A percentile compares a stretch with the other conserved stretches of the same genome.
phyloP scores from a whole-genome alignment of 2,329 filamentous ascomycete genomes.

The Neonectria neomacrospora region DNA sequence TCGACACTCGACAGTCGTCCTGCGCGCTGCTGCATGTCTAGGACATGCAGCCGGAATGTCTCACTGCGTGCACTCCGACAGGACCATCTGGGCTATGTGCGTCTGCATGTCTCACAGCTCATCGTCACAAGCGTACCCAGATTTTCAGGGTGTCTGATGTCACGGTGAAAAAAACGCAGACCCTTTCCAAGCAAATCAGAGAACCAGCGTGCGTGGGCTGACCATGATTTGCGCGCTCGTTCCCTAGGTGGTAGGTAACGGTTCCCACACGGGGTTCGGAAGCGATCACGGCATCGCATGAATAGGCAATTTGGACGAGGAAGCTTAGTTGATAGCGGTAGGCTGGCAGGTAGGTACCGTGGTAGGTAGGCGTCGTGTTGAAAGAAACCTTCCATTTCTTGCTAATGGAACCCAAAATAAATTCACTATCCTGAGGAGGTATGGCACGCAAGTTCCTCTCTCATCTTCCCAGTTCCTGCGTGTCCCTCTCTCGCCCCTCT shows the following conservation, averaged over 20 bases:
- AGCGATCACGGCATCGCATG: background rate
- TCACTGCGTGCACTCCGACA: slow-evolving; percentile 50
- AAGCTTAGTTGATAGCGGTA: background rate
- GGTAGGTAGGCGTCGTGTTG: background rate
- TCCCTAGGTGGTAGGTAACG: background rate
- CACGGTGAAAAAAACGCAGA: slow-evolving; percentile 4
- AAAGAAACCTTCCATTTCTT: background rate
- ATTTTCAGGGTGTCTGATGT: slow-evolving; percentile 5
- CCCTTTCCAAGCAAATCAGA: background rate
- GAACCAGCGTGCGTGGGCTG: background rate
- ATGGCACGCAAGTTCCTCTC: slow-evolving; percentile 11
- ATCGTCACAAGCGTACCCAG: slow-evolving; percentile 26
- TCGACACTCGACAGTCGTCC: slow-evolving; percentile 28
- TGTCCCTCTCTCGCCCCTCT: slow-evolving; percentile 4
- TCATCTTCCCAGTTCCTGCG: background rate
- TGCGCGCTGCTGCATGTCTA: slow-evolving; percentile 47
- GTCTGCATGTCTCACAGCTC: slow-evolving; percentile 41
- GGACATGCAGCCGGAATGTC: slow-evolving; percentile 52
- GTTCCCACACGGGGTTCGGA: background rate
- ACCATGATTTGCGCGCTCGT: background rate
- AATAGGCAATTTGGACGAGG: background rate
- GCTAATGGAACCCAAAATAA: background rate
- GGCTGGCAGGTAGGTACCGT: background rate
- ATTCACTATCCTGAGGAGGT: background rate
- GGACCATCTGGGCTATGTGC: slow-evolving; percentile 46